A percentile compares a stretch with the other conserved stretches of the same genome.
phyloP scores from a whole-genome alignment of 106 monocot species.

The Cymbidium sinense region DNA sequence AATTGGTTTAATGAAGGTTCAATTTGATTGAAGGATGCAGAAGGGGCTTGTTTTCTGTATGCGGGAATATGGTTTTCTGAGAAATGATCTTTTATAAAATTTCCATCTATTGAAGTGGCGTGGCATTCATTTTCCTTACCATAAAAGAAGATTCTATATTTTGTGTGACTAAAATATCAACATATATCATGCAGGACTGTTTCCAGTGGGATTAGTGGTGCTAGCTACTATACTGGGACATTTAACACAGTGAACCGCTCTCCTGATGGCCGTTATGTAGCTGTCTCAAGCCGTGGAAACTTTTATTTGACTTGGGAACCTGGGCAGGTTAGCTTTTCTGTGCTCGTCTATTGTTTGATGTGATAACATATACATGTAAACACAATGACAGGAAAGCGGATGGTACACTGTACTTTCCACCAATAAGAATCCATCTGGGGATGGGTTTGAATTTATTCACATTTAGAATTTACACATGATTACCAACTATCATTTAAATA shows the following conservation, averaged over 20 bases:
- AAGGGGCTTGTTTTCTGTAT: neutral
- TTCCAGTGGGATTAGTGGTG: conserved; percentile 99
- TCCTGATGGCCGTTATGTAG: conserved; percentile 89
- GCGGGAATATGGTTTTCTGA: neutral
- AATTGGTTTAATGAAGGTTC: neutral
- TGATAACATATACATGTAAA: neutral
- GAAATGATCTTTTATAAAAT: neutral
- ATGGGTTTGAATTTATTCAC: neutral
- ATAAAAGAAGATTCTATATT: neutral
- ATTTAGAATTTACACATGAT: neutral
- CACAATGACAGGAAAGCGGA: neutral
- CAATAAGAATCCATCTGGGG: neutral
- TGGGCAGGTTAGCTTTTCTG: conserved; percentile 61
- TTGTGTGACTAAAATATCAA: conserved; percentile 6
- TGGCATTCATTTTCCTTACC: neutral
- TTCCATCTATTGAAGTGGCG: neutral
- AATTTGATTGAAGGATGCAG: neutral
- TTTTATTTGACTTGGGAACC: conserved; percentile 97
- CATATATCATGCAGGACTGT: conserved; percentile 74
- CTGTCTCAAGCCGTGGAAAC: conserved; percentile 95
- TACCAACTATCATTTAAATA: neutral
- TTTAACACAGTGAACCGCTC: conserved; percentile 95
- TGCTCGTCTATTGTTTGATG: neutral
- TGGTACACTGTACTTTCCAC: neutral
- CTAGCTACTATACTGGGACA: conserved; percentile 94